Evolutionary conservation across 306 rosid species (phyloP).

Genomic region (Cucumis melo): DNA sequence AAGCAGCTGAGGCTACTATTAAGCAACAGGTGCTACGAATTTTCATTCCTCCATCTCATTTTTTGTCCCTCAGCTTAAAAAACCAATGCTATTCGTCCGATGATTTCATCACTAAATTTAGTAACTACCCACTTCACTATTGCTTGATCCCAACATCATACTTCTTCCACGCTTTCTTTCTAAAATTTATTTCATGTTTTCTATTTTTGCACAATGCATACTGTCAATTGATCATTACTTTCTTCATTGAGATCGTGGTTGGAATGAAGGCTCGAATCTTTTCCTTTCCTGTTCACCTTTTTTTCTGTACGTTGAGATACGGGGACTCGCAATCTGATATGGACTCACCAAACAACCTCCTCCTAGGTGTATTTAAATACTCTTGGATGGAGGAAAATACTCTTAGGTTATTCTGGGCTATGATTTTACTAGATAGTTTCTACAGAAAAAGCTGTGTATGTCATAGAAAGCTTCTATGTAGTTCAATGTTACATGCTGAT

Average conservation of each 20-base stretch:
- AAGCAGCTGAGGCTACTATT: constrained; percentile 85
- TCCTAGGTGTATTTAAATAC: too few species aligned
- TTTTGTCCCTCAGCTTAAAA: not conserved
- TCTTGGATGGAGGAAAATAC: too few species aligned
- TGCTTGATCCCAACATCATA: not conserved
- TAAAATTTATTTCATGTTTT: not conserved
- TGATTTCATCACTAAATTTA: not conserved
- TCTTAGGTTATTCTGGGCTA: too few species aligned
- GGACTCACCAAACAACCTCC: too few species aligned
- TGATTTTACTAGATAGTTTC: too few species aligned
- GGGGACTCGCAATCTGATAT: too few species aligned
- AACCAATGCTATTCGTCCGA: not conserved
- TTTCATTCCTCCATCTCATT: not conserved
- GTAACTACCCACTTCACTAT: not conserved
- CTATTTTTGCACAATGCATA: not conserved
- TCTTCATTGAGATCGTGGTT: not conserved
- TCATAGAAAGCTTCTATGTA: too few species aligned
- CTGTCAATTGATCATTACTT: not conserved
- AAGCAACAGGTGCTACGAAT: constrained; percentile 54
- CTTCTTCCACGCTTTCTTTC: not conserved
- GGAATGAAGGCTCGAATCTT: not conserved
- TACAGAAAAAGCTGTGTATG: too few species aligned
- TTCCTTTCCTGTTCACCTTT: not conserved
- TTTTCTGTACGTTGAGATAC: not conserved
- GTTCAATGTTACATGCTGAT: not conserved